A percentile compares a stretch with the other conserved stretches of the same genome.
phyloP scores from a whole-genome alignment of 768 basidiomycete species.

The Lactarius sanguifluus region DNA sequence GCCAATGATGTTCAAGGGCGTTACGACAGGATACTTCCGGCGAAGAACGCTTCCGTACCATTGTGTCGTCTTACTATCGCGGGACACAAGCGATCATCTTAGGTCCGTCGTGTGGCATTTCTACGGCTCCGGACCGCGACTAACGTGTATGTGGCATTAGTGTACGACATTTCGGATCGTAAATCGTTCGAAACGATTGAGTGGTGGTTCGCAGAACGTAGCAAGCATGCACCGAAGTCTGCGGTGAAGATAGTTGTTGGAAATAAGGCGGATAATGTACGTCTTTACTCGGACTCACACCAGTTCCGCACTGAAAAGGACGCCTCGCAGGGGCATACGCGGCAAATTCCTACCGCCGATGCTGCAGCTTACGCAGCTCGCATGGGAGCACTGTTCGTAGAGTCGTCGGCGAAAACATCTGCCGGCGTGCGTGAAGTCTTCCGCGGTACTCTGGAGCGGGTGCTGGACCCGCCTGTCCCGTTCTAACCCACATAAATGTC shows the following conservation, averaged over 20 bases:
- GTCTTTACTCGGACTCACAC: neutral
- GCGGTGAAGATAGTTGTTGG: conserved; percentile 92
- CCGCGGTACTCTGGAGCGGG: neutral
- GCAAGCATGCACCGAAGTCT: conserved; percentile 81
- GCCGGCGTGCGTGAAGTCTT: conserved; percentile 1
- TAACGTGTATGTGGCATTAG: conserved; percentile 39
- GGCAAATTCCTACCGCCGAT: neutral
- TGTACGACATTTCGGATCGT: conserved; percentile 91
- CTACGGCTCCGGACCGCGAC: neutral
- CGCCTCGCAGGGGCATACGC: neutral
- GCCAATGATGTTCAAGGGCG: neutral
- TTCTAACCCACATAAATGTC: neutral
- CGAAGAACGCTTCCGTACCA: conserved; percentile 92
- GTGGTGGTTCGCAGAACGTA: conserved; percentile 88
- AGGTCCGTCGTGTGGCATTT: conserved; percentile 38
- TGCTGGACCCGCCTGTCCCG: neutral
- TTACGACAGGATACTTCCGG: conserved; percentile 80
- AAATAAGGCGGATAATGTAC: neutral
- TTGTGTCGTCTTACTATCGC: conserved; percentile 92
- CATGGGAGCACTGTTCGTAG: conserved; percentile 1
- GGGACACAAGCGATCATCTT: conserved; percentile 80
- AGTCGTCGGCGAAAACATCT: neutral
- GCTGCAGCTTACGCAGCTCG: neutral
- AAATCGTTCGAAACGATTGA: conserved; percentile 91
- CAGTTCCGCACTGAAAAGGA: neutral